phyloP scores from a whole-genome alignment of 768 basidiomycete genomes.

The Leucosporidium creatinivorum region DNA sequence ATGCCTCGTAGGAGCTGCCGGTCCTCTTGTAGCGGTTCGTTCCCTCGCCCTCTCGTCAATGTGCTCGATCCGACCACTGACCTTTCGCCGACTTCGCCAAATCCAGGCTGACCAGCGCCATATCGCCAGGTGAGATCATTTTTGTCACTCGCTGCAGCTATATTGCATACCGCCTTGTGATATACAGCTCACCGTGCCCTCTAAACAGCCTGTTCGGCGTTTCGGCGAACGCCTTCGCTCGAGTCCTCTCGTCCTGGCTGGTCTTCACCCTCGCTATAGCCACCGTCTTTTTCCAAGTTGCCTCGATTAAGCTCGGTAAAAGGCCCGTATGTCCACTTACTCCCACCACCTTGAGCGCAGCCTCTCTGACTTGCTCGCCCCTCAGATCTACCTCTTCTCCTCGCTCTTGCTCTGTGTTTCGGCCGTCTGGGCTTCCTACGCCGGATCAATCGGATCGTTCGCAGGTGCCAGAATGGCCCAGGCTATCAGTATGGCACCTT shows the following conservation, averaged over 20 bases:
- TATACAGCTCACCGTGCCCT: too few relatives aligned
- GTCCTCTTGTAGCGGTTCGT: too few relatives aligned
- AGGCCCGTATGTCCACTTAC: background rate
- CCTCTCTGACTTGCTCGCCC: too few relatives aligned
- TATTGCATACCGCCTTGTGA: constrained; percentile 12
- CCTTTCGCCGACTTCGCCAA: too few relatives aligned
- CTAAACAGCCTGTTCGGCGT: too few relatives aligned
- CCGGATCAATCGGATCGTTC: background rate
- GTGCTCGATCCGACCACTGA: too few relatives aligned
- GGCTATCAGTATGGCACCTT: background rate
- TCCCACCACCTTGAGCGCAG: too few relatives aligned
- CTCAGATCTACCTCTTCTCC: background rate
- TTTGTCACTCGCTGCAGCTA: too few relatives aligned
- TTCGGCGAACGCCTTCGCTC: background rate
- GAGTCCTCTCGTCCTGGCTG: background rate
- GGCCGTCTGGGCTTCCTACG: background rate
- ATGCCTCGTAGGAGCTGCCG: constrained; percentile 30
- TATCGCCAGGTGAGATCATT: constrained; percentile 7
- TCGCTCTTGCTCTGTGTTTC: background rate
- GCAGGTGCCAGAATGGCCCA: constrained; percentile 1
- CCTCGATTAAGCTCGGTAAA: constrained; percentile 4
- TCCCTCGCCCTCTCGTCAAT: too few relatives aligned
- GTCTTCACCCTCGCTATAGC: background rate
- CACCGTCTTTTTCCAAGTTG: background rate
- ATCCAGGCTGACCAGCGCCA: constrained; percentile 13